Conservation (phyloP, 768 basidiomycete species). For the Tricholoma matsutake region DNA sequence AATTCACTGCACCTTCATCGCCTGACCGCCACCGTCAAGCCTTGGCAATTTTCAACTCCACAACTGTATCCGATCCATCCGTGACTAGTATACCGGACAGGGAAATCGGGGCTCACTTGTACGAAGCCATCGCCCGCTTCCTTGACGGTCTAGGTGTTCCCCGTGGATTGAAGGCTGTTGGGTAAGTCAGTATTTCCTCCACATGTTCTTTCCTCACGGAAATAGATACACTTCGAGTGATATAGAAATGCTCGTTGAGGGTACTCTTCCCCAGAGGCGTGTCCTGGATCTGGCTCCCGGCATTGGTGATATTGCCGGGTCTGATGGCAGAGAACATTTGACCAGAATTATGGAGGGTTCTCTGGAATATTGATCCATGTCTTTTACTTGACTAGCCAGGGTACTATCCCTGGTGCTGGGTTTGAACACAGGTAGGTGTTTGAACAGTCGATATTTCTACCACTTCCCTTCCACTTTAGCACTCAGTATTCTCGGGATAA, state of each 20-base stretch:
- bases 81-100: conserved; percentile 72
- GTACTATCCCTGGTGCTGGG: too few relatives aligned
- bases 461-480: too few relatives aligned
- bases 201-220: background rate
- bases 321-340: conserved; percentile 81
- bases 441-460: too few relatives aligned
- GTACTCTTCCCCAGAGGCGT: conserved; percentile 87
- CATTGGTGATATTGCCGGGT: conserved; percentile 77
- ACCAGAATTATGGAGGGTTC: conserved; percentile 77
- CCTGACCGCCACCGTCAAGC: conserved; percentile 89
- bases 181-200: conserved; percentile 29
- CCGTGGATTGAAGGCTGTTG: conserved; percentile 80
- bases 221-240: conserved; percentile 62
- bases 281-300: conserved; percentile 93
- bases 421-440: too few relatives aligned
- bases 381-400: too few relatives aligned
- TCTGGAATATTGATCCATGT: conserved; percentile 58
- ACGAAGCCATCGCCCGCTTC: conserved; percentile 86
- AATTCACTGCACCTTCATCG: conserved; percentile 92
- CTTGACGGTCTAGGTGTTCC: conserved; percentile 82
- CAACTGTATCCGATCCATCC: conserved; percentile 62
- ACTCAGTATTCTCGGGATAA: too few relatives aligned
- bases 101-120: conserved; percentile 76
- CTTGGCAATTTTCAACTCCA: conserved; percentile 75
- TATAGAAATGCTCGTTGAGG: conserved; percentile 76